Percentiles rank a stretch among this genome's conserved stretches.
Conservation (phyloP, 2,329 filamentous ascomycete genomes). For the Claviceps capensis region DNA sequence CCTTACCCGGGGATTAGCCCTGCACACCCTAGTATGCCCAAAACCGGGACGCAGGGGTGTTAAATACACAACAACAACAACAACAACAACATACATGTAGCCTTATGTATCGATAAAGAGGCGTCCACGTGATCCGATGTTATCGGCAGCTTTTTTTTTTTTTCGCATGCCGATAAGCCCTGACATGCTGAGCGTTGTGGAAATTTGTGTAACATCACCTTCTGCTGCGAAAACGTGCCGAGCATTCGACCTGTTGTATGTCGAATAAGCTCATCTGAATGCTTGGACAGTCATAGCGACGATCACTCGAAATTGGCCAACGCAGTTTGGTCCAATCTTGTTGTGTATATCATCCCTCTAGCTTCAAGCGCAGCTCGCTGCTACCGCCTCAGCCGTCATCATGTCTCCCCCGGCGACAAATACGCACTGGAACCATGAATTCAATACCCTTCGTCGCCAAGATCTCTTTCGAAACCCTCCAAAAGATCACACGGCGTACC, state of each 20-base stretch:
- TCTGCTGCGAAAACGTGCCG: conserved; percentile 6
- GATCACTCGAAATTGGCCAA: neutral
- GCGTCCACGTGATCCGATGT: conserved; percentile 11
- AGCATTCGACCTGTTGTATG: conserved; percentile 1
- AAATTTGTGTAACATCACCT: conserved; percentile 16
- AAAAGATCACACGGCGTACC: conserved; percentile 76
- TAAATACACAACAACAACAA: too few relatives aligned
- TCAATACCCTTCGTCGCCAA: conserved; percentile 74
- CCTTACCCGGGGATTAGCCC: too few relatives aligned
- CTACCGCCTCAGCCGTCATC: conserved; percentile 7
- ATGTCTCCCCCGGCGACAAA: conserved; percentile 47
- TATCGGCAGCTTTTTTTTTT: conserved; percentile 20
- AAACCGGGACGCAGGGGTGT: too few relatives aligned
- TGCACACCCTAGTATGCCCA: too few relatives aligned
- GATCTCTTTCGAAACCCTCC: conserved; percentile 82
- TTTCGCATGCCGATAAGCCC: conserved; percentile 9
- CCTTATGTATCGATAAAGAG: conserved; percentile 11
- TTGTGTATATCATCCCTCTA: neutral
- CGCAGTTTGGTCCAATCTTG: neutral
- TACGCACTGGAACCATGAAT: conserved; percentile 72
- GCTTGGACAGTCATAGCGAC: neutral
- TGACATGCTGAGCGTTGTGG: neutral
- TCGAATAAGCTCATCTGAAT: neutral
- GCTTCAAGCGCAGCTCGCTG: neutral
- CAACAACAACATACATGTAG: too few relatives aligned